Base-by-base conservation (phyloP, 305 asterid genomes). In the Rubia occidens region DNA sequence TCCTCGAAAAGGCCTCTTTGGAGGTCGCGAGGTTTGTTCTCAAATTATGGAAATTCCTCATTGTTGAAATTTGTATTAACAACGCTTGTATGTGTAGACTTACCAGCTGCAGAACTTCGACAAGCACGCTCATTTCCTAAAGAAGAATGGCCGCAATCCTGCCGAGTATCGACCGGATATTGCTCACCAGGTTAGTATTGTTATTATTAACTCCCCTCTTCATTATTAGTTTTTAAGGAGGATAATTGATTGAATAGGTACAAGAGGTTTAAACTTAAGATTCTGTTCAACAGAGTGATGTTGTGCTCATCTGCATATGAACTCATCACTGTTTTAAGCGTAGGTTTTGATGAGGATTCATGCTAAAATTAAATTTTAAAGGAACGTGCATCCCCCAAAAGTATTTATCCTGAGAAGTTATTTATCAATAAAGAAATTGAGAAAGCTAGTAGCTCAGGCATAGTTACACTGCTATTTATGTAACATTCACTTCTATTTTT, bases 111-210 rank as follows among this genome's bases (percentile, higher is more conserved):
- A 87, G 83, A 92, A 88, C 78, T 89, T 96, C 0, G 97, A 89
- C 71, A 91, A 88, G 79, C 96, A 92, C 74, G 80, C 85, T 21
- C 77, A 72, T 76, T 92, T 82, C 67, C 81, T 88, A 69, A 58
- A 47, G 77, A 83, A 81, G 78, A 82, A 92, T 72, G 86, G 84
- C 64, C 78, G 83, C 66, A 82, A 89, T 76, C 96, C 96, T 14
- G 89, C 89, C 3, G 95, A 88, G 56, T 90, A 80, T 81, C 88
- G 98, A 61, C 98, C 98, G 24, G 98, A 90, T 78, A 92, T 90
- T 77, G 91, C 95, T 47, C 91, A 90, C 78, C 96, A 90, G 98
- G 97, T 89, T n/a, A 29, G 45, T 18, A n/a, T 14, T 13, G 54
- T 9, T 29, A 29, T 29, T 29, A 29, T 29, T 29, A 29, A 42